These are phyloP conservation scores for Whalleya microplaca DNA, from an alignment of 2,329 filamentous ascomycete genomes.

Conservation along the genomic window DNA sequence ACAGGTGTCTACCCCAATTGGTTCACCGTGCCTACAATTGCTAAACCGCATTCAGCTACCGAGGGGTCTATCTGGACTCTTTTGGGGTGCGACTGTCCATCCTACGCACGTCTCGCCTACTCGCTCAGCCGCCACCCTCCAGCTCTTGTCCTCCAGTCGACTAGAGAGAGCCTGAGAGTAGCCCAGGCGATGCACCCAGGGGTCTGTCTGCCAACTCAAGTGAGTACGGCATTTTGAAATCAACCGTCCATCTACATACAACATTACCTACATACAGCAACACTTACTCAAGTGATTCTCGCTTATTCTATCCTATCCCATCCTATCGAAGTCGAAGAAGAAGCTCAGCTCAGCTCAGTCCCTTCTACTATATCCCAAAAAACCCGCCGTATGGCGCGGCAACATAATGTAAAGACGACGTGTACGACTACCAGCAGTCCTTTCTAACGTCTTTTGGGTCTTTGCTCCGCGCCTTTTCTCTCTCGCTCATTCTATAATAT, in stretches of 20 bases:
- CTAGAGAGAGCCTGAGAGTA: conserved; percentile 1
- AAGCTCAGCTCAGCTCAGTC: not conserved
- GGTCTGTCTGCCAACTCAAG: conserved; percentile 11
- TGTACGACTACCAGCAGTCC: conserved; percentile 11
- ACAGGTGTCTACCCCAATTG: conserved; percentile 19
- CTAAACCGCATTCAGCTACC: conserved; percentile 27
- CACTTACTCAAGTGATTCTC: conserved; percentile 16
- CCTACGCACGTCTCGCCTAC: conserved; percentile 22
- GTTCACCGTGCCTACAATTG: conserved; percentile 22
- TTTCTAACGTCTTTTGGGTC: conserved; percentile 3
- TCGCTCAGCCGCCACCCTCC: conserved; percentile 19
- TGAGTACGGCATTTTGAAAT: conserved; percentile 5
- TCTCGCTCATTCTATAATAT: not conserved
- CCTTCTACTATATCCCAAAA: conserved; percentile 12
- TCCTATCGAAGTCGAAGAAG: conserved; percentile 3
- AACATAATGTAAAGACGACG: conserved; percentile 20
- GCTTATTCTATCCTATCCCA: not conserved
- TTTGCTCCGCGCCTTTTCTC: conserved; percentile 3
- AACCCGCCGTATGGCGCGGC: conserved; percentile 21
- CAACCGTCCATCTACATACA: not conserved
- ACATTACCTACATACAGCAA: too few relatives aligned
- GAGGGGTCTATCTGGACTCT: conserved; percentile 23
- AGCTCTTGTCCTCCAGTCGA: conserved; percentile 9
- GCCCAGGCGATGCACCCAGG: not conserved
- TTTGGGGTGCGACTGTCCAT: conserved; percentile 13